Evolutionary conservation across 2,329 filamentous ascomycete genomes (phyloP).

Genomic region (Drechslera avenae): DNA sequence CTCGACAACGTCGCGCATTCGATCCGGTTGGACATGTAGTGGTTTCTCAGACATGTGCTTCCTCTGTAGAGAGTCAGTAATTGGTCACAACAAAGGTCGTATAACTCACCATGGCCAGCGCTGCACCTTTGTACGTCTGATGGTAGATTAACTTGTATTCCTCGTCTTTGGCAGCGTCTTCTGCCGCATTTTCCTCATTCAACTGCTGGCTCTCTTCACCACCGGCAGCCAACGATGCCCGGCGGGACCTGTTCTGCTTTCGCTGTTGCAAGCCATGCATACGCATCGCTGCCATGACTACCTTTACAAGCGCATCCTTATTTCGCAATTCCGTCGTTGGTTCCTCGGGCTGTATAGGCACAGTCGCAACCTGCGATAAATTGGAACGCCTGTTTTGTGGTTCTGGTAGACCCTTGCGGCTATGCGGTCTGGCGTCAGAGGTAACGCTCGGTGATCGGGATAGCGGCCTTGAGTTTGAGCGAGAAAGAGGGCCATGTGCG

Average conservation of each 20-base stretch:
- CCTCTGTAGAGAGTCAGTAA: conserved; percentile 29
- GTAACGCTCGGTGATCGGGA: conserved; percentile 43
- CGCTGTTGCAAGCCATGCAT: conserved; percentile 56
- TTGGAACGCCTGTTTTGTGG: conserved; percentile 36
- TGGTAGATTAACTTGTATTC: conserved; percentile 61
- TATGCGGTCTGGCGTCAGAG: conserved; percentile 39
- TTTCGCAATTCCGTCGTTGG: conserved; percentile 50
- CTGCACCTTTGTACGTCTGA: conserved; percentile 56
- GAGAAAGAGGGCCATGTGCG: conserved; percentile 27
- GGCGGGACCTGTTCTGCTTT: conserved; percentile 43
- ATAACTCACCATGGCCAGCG: conserved; percentile 51
- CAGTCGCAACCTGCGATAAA: conserved; percentile 43
- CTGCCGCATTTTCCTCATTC: conserved; percentile 25
- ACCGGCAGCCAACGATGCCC: conserved; percentile 30
- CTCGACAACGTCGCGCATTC: conserved; percentile 56
- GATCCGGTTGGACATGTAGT: conserved; percentile 50
- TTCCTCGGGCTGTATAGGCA: conserved; percentile 37
- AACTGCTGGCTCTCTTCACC: conserved; percentile 18
- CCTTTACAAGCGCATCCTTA: conserved; percentile 56
- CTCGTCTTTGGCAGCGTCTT: conserved; percentile 51
- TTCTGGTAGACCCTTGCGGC: conserved; percentile 37
- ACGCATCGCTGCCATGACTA: conserved; percentile 60
- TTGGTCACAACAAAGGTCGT: not conserved
- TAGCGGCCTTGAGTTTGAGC: conserved; percentile 30
- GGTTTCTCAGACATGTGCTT: conserved; percentile 46